phyloP scores from a whole-genome alignment of 305 asterid species.

The Fraxinus platypoda region DNA sequence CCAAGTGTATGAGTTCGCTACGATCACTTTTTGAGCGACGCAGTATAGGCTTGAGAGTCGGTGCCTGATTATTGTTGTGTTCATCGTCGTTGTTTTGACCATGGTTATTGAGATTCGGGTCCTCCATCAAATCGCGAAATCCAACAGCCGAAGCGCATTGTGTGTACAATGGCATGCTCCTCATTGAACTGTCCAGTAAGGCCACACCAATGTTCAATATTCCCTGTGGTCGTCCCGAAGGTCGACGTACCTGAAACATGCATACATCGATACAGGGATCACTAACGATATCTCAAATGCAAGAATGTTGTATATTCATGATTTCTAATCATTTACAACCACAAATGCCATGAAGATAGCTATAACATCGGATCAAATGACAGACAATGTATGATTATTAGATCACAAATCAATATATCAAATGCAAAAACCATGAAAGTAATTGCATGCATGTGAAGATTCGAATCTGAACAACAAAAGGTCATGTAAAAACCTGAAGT shows the following conservation, averaged over 20 bases:
- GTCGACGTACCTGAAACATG: conserved; percentile 49
- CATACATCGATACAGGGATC: neutral
- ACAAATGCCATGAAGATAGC: neutral
- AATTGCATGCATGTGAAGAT: neutral
- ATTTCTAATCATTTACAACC: neutral
- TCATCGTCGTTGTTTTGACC: neutral
- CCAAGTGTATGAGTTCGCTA: conserved; percentile 46
- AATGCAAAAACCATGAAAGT: neutral
- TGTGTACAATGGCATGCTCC: conserved; percentile 50
- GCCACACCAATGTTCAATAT: conserved; percentile 67
- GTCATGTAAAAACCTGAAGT: neutral
- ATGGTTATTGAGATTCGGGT: conserved; percentile 19
- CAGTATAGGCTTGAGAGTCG: conserved; percentile 44
- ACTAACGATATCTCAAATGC: neutral
- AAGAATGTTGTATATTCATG: neutral
- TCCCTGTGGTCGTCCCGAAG: conserved; percentile 82
- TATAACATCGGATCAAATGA: neutral
- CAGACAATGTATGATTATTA: neutral
- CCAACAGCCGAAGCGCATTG: conserved; percentile 59
- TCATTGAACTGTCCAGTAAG: conserved; percentile 44
- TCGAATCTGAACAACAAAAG: neutral
- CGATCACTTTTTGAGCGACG: conserved; percentile 70
- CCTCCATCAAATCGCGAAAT: conserved; percentile 56
- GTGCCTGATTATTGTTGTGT: neutral
- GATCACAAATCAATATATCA: neutral